These are phyloP conservation scores for Chamaenerion angustifolium DNA, from an alignment of 345 rosid genomes.

Conservation along the genomic window DNA sequence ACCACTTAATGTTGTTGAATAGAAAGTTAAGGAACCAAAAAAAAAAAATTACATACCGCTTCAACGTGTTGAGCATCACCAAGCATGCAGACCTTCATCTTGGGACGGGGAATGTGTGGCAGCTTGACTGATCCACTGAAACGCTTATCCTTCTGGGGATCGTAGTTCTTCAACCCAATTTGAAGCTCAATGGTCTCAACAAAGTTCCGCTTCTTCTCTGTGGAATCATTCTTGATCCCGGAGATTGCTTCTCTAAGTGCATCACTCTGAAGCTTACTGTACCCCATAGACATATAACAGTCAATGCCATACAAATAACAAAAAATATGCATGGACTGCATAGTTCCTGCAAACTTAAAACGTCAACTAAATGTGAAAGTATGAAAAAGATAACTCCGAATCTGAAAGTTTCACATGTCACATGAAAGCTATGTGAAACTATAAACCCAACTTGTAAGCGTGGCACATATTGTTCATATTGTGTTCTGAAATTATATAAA, in stretches of 20 bases:
- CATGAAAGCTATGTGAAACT: too few relatives aligned
- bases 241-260: conserved; percentile 51
- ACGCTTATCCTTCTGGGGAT: conserved; percentile 65
- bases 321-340: neutral
- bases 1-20: neutral
- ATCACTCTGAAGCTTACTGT: conserved; percentile 65
- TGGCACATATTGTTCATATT: too few relatives aligned
- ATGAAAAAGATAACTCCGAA: too few relatives aligned
- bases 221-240: conserved; percentile 17
- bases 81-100: too few relatives aligned
- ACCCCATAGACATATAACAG: too few relatives aligned
- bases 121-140: conserved; percentile 55
- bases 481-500: too few relatives aligned
- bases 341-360: too few relatives aligned
- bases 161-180: conserved; percentile 71
- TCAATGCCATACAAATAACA: neutral
- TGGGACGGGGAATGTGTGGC: conserved; percentile 52
- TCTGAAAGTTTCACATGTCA: too few relatives aligned
- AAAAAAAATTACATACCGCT: conserved; percentile 21
- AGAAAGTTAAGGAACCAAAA: neutral
- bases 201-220: conserved; percentile 53
- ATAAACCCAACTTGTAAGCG: too few relatives aligned
- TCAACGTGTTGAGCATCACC: conserved; percentile 63
- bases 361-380: too few relatives aligned
- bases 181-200: too few relatives aligned